Percentiles rank a stretch among this genome's conserved stretches.
Evolutionary conservation across 2,329 filamentous ascomycete species (phyloP).

Genomic region (Leptosphaerulina australis): DNA sequence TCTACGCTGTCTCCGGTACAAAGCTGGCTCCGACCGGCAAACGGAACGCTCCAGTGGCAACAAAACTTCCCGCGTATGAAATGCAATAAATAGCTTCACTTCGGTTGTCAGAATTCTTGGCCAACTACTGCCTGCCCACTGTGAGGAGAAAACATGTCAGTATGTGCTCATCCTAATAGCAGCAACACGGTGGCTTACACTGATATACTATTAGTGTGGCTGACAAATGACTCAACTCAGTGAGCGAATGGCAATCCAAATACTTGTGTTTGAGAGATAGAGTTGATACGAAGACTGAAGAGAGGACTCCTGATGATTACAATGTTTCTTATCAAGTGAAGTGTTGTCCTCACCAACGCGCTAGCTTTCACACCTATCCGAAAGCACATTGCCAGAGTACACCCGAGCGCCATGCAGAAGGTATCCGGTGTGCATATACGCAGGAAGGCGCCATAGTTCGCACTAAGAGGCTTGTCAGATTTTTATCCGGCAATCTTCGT

Average conservation of each 20-base stretch:
- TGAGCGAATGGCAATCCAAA: neutral
- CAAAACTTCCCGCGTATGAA: conserved; percentile 27
- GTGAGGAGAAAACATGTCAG: conserved; percentile 27
- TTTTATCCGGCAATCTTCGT: conserved; percentile 15
- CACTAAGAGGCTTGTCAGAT: conserved; percentile 31
- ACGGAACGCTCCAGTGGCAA: conserved; percentile 31
- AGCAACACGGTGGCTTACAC: conserved; percentile 7
- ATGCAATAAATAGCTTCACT: conserved; percentile 30
- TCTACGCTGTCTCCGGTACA: conserved; percentile 20
- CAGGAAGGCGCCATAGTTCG: conserved; percentile 34
- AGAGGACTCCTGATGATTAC: conserved; percentile 1
- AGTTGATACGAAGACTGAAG: neutral
- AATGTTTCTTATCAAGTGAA: conserved; percentile 26
- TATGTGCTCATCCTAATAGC: conserved; percentile 15
- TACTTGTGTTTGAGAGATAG: neutral
- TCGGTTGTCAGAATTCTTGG: conserved; percentile 23
- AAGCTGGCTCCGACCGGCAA: conserved; percentile 31
- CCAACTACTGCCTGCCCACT: conserved; percentile 23
- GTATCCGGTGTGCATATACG: conserved; percentile 39
- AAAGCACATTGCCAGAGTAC: conserved; percentile 38
- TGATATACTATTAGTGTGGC: neutral
- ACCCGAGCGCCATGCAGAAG: conserved; percentile 39
- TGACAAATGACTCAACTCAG: neutral
- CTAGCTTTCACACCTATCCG: conserved; percentile 36
- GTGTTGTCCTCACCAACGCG: conserved; percentile 23